These are phyloP conservation scores for Syzygium aromaticum DNA, from an alignment of 345 rosid species.

Conservation along the genomic window DNA sequence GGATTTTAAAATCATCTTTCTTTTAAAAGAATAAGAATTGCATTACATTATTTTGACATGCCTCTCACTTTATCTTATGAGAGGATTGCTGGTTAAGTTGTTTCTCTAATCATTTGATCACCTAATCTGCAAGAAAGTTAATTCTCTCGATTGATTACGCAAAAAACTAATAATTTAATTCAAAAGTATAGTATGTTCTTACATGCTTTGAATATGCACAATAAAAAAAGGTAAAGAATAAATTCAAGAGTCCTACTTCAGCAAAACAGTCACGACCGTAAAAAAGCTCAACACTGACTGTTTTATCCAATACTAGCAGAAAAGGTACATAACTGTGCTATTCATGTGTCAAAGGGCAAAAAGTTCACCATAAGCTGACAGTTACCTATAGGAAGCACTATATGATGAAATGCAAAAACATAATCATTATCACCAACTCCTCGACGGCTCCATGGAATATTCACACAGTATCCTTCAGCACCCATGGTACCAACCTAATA, in stretches of 20 bases:
- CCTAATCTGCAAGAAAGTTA: background rate
- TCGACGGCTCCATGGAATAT: slow-evolving; percentile 94
- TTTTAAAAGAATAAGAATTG: background rate
- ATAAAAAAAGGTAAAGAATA: background rate
- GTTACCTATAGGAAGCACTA: slow-evolving; percentile 90
- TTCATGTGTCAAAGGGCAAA: background rate
- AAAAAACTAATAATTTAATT: background rate
- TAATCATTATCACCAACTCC: slow-evolving; percentile 97
- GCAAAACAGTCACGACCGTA: background rate
- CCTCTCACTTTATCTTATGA: background rate
- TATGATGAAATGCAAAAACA: slow-evolving; percentile 77
- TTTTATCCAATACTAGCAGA: background rate
- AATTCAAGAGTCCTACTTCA: background rate
- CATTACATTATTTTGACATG: background rate
- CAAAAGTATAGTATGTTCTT: background rate
- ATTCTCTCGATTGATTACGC: background rate
- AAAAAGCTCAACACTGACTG: background rate
- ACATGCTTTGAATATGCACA: background rate
- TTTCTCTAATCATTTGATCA: background rate
- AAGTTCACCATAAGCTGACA: slow-evolving; percentile 1
- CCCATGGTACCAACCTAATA: slow-evolving; percentile 74
- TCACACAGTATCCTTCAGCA: slow-evolving; percentile 92
- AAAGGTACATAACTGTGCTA: background rate
- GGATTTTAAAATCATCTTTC: background rate
- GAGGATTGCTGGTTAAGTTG: background rate